Evolutionary conservation across 495 filamentous ascomycete species (phyloP).

Genomic region (Penicillium pulvis): DNA sequence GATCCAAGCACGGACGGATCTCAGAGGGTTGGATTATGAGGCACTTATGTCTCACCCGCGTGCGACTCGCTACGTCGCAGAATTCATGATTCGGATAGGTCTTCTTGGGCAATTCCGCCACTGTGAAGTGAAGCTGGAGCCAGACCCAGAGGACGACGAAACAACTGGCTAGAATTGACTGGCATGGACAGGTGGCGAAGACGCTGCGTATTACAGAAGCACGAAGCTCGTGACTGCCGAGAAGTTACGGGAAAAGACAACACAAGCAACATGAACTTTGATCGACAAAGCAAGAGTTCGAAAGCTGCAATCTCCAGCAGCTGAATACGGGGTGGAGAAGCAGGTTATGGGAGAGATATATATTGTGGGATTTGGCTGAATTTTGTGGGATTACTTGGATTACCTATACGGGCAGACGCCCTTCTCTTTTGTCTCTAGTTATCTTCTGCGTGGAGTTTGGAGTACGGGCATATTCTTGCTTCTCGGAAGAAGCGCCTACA

Average conservation of each 20-base stretch:
- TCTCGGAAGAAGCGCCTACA: conserved; percentile 1
- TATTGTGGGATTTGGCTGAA: neutral
- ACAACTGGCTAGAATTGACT: neutral
- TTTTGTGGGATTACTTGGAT: conserved; percentile 1
- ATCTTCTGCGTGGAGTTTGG: neutral
- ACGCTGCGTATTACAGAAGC: neutral
- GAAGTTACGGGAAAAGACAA: neutral
- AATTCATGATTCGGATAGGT: conserved; percentile 14
- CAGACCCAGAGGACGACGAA: neutral
- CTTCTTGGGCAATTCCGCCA: conserved; percentile 6
- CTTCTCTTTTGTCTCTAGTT: neutral
- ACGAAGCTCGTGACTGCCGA: neutral
- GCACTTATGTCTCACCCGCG: neutral
- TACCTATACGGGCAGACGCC: neutral
- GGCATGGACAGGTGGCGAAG: neutral
- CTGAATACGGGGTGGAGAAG: neutral
- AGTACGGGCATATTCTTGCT: neutral
- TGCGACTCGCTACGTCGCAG: conserved; percentile 9
- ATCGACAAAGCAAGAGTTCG: neutral
- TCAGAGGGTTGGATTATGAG: neutral
- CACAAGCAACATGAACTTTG: neutral
- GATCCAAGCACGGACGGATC: neutral
- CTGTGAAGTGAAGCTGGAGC: neutral
- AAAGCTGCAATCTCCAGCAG: no score
- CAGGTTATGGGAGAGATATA: neutral